phyloP scores from a whole-genome alignment of 257 asterid species.

The Sherardia arvensis region DNA sequence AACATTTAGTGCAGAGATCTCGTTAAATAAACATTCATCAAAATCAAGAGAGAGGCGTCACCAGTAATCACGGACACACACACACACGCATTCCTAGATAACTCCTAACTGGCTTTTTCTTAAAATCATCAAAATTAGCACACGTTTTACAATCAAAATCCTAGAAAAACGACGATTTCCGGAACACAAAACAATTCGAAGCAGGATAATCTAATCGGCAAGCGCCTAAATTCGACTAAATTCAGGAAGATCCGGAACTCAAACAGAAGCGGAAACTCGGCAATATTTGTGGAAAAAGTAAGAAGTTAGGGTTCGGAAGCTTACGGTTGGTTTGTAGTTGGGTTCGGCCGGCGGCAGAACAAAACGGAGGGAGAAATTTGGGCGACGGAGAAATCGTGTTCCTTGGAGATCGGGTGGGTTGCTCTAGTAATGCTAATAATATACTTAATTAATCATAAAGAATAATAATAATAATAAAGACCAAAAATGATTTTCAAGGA shows the following conservation, averaged over 20 bases:
- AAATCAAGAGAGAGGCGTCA: background rate
- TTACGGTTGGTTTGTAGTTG: slow-evolving; percentile 13
- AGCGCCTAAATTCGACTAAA: slow-evolving; percentile 5
- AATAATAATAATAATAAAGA: background rate
- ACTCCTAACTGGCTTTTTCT: background rate
- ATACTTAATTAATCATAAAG: background rate
- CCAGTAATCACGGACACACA: background rate
- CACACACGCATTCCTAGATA: background rate
- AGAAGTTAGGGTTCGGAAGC: slow-evolving; percentile 29
- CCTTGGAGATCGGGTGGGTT: slow-evolving; percentile 4
- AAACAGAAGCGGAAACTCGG: background rate
- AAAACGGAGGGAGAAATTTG: slow-evolving; percentile 4
- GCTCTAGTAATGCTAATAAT: background rate
- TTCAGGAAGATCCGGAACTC: slow-evolving; percentile 24
- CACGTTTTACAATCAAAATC: background rate
- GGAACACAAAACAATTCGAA: background rate
- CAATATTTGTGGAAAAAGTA: background rate
- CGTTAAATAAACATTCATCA: background rate
- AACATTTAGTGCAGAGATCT: background rate
- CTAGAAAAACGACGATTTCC: background rate
- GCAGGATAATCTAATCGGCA: background rate
- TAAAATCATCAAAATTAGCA: background rate
- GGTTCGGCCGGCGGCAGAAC: slow-evolving; percentile 15
- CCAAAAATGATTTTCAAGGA: background rate
- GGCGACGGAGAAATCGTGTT: slow-evolving; percentile 2